Evolutionary conservation across 306 rosid genomes (phyloP).

Genomic region (Pachyrhizus erosus): DNA sequence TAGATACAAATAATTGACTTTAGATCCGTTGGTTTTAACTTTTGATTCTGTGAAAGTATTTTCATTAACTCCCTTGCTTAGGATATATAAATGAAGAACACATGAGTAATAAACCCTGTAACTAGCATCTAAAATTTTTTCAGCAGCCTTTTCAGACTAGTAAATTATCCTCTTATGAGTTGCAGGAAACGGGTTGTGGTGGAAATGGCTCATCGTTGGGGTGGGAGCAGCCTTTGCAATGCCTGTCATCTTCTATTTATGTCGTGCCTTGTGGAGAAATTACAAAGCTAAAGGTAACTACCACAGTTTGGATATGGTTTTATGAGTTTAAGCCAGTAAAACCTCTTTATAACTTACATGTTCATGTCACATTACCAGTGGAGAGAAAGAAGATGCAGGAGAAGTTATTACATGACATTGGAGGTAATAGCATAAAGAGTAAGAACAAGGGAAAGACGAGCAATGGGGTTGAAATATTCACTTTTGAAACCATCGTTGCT

Average conservation of each 20-base stretch:
- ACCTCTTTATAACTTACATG: background rate
- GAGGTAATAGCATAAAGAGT: no score
- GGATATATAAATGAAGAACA: background rate
- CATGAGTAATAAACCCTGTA: background rate
- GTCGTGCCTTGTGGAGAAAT: slow-evolving; percentile 15
- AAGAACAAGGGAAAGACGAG: no score
- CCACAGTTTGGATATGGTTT: background rate
- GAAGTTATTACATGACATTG: no score
- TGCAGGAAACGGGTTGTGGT: slow-evolving; percentile 35
- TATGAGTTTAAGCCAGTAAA: background rate
- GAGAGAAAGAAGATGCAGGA: background rate
- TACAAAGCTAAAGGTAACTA: slow-evolving; percentile 32
- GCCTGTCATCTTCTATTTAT: slow-evolving; percentile 17
- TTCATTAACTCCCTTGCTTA: background rate
- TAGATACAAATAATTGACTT: background rate
- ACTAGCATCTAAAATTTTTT: background rate
- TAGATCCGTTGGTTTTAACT: background rate
- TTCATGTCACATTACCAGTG: slow-evolving; percentile 24
- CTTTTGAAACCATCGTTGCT: no score
- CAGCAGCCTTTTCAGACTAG: background rate
- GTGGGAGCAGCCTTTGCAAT: slow-evolving; percentile 19
- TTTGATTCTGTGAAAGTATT: background rate
- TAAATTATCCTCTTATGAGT: background rate
- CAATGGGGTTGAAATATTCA: no score
- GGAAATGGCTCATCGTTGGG: slow-evolving; percentile 44